A percentile compares a stretch with the other conserved stretches of the same genome.
Evolutionary conservation across 345 rosid species (phyloP).

Genomic region (Populus pruinosa): DNA sequence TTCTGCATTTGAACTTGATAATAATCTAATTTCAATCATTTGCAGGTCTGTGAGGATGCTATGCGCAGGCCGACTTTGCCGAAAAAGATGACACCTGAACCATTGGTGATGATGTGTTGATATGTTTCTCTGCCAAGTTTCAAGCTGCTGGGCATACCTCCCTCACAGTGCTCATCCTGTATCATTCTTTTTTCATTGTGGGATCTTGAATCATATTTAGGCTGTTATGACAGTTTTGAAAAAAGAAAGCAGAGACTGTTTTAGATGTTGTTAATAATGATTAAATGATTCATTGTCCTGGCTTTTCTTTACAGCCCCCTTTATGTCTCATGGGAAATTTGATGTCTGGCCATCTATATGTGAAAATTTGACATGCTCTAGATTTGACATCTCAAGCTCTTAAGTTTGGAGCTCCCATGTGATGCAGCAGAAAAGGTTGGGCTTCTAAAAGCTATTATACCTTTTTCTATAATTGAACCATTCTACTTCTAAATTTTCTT

Average conservation of each 20-base stretch:
- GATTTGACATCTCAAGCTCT: neutral
- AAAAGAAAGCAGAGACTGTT: constrained; percentile 5
- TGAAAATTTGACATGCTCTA: neutral
- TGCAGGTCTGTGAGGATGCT: constrained; percentile 1
- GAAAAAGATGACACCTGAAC: constrained; percentile 32
- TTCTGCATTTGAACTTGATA: neutral
- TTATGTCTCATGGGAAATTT: neutral
- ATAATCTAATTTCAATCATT: neutral
- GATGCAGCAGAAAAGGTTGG: neutral
- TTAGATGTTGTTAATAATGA: neutral
- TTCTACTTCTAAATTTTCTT: neutral
- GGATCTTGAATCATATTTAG: constrained; percentile 11
- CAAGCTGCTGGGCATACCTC: neutral
- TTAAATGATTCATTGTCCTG: neutral
- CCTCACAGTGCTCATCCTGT: neutral
- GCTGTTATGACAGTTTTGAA: constrained; percentile 4
- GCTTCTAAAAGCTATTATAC: neutral
- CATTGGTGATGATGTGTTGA: neutral
- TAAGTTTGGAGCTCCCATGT: neutral
- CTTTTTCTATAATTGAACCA: neutral
- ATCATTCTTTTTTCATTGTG: constrained; percentile 18
- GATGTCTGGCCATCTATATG: neutral
- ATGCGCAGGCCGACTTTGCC: constrained; percentile 30
- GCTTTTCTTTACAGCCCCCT: neutral
- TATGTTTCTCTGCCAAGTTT: neutral